Evolutionary conservation across 2,329 filamentous ascomycete species (phyloP).

Genomic region (Colletotrichum sp.): DNA sequence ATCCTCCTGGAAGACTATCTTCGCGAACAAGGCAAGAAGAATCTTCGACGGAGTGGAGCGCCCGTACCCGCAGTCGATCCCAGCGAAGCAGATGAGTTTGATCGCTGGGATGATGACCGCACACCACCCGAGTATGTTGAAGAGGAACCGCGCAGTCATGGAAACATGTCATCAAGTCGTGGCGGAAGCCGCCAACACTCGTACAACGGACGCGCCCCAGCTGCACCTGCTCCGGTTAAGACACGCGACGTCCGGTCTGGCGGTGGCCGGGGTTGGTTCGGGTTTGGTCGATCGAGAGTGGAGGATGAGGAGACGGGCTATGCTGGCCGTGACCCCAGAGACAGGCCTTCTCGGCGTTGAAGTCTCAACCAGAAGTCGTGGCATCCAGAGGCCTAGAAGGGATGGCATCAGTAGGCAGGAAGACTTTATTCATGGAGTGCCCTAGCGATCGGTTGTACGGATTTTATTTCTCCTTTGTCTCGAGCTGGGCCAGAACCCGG

Average conservation of each 20-base stretch:
- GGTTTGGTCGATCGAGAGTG: conserved; percentile 8
- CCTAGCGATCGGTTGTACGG: neutral
- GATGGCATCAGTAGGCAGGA: neutral
- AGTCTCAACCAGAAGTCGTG: neutral
- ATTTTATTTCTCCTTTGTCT: neutral
- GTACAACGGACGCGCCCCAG: neutral
- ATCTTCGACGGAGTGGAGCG: conserved; percentile 50
- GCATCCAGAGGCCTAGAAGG: neutral
- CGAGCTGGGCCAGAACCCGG: neutral
- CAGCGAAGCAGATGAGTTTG: conserved; percentile 57
- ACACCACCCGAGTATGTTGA: conserved; percentile 13
- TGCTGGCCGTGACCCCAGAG: neutral
- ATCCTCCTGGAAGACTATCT: conserved; percentile 72
- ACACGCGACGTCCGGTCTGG: neutral
- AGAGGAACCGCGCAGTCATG: conserved; percentile 15
- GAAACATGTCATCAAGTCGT: conserved; percentile 14
- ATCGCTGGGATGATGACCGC: conserved; percentile 34
- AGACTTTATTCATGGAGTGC: neutral
- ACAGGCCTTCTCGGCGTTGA: neutral
- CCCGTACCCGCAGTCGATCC: conserved; percentile 55
- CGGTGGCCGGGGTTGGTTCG: conserved; percentile 13
- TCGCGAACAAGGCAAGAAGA: conserved; percentile 69
- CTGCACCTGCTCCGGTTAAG: conserved; percentile 5
- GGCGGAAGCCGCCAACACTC: neutral
- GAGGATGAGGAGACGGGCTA: conserved; percentile 19